Evolutionary conservation across 345 rosid species (phyloP).

Genomic region (Aquilaria sinensis): DNA sequence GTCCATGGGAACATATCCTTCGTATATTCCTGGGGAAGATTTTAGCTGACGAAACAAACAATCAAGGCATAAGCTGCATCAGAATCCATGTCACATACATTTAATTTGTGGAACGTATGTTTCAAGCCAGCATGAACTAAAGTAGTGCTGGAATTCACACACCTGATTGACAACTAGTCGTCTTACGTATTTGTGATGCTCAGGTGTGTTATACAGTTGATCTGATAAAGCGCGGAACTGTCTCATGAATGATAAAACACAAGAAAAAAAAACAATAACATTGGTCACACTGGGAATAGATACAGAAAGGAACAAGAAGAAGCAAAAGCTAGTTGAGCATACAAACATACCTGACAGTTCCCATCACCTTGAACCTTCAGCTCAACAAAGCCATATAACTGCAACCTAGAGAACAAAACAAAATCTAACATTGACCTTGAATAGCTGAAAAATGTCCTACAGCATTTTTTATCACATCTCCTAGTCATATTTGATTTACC

Average conservation of each 20-base stretch:
- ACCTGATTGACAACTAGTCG: conserved; percentile 61
- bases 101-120: not conserved
- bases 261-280: not conserved
- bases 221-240: conserved; percentile 83
- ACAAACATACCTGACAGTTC: conserved; percentile 60
- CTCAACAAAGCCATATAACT: conserved; percentile 45
- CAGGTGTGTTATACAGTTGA: conserved; percentile 57
- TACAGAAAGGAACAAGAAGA: not conserved
- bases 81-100: conserved; percentile 1
- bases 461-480: not conserved
- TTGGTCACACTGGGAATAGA: conserved; percentile 18
- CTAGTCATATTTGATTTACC: not conserved
- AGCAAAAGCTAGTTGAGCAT: not conserved
- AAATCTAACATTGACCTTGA: not conserved
- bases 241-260: conserved; percentile 4
- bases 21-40: conserved; percentile 51
- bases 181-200: conserved; percentile 54
- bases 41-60: conserved; percentile 43
- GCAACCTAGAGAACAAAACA: conserved; percentile 32
- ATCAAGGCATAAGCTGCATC: conserved; percentile 9
- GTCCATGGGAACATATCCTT: conserved; percentile 83
- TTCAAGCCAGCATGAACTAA: not conserved
- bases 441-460: not conserved
- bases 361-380: conserved; percentile 78
- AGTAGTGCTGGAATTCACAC: conserved; percentile 14